These are phyloP conservation scores for Cladobotryum mycophilum DNA, from an alignment of 2,329 filamentous ascomycete species.

Conservation along the genomic window DNA sequence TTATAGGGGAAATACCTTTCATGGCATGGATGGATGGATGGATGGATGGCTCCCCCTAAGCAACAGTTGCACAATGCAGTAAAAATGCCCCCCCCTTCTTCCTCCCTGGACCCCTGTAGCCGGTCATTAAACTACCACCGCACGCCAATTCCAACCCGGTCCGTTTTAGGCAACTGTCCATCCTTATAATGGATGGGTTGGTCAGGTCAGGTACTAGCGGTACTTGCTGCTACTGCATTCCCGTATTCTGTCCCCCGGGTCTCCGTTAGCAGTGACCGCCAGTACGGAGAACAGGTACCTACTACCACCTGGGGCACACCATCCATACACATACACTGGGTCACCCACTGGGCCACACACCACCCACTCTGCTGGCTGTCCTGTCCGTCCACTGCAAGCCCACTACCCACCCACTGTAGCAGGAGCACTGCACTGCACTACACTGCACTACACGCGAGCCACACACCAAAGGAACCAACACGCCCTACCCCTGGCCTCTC, in stretches of 20 bases:
- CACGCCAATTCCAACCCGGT: slow-evolving; percentile 26
- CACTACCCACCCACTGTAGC: background rate
- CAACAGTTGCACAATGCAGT: background rate
- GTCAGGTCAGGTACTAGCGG: background rate
- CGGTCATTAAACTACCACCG: slow-evolving; percentile 31
- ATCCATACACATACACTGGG: background rate
- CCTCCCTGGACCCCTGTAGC: slow-evolving; percentile 9
- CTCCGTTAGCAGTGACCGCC: background rate
- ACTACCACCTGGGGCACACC: background rate
- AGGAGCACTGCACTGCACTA: too few species aligned
- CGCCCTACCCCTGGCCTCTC: slow-evolving; percentile 4
- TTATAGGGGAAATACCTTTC: background rate
- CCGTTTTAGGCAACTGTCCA: slow-evolving; percentile 25
- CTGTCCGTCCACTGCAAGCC: background rate
- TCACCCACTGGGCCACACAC: too few species aligned
- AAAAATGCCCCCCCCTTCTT: background rate
- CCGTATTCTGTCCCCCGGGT: background rate
- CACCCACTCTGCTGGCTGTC: background rate
- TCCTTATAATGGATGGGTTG: slow-evolving; percentile 2
- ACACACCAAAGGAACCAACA: slow-evolving; percentile 6
- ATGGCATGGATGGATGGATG: background rate
- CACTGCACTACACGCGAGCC: background rate
- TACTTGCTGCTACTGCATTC: background rate
- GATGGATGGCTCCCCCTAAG: background rate
- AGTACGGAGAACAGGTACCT: background rate